Base-by-base conservation (phyloP, 208 protist genomes). In the Entamoeba histolytica region DNA sequence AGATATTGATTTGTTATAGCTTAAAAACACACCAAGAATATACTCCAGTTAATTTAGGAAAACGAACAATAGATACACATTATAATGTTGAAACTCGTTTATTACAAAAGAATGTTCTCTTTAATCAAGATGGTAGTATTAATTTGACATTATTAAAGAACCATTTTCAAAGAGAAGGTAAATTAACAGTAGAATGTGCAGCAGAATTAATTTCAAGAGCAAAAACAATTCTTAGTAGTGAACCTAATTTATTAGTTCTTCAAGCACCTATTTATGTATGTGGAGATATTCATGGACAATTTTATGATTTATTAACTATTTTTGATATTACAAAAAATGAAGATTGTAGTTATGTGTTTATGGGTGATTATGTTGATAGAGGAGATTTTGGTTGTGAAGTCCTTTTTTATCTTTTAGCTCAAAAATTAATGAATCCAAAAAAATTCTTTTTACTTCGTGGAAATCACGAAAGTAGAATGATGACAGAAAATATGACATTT, bases 401-500 rank as follows among this genome's bases (percentile, higher is more conserved):
- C 0, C 61, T 94, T 49, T 91, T 94, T 15, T 92, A 73, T 14
- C 50, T 95, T 5, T 93, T 94, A 4, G 50, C 47, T 1, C 44
- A 94, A 1, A 95, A 95, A 91, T 5, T 95, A 1, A 52, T 5
- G 0, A 51, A 78, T 35, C 94, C 94, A 19, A 35, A 69, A 7
- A 55, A 50, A 35, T 57, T 95, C 39, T 94, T 87, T 57, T 55
- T 95, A 35, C 39, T 95, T 5, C 61, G 95, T 19, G 95, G 95
- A n/a, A 95, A 95, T 49, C 95, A 95, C 49, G 95, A 95, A 91
- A 93, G 61, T 78, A 23, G 61, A 14, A 23, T 47, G 19, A 94
- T 94, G 50, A 73, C 92, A 28, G 23, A 49, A 39, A 94, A 50
- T 39, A 98, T 98, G 94, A 96, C 96, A 17, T 98, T 98, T 92